These are phyloP conservation scores for Saraca asoca DNA, from an alignment of 331 rosid genomes.

Conservation along the genomic window DNA sequence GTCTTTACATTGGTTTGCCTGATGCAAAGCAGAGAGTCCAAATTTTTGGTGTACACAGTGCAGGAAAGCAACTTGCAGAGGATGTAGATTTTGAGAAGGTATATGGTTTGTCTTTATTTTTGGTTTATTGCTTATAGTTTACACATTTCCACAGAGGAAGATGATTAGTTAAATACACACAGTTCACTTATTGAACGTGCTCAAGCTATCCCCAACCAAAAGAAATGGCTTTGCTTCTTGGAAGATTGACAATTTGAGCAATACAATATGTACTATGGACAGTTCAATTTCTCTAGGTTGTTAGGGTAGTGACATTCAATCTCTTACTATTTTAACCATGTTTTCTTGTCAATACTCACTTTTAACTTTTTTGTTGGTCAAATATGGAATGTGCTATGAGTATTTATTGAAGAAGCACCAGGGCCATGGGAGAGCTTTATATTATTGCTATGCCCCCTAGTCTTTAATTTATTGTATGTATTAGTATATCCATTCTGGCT, in stretches of 20 bases:
- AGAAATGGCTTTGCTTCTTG: background rate
- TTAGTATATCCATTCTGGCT: background rate
- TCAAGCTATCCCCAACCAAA: constrained; percentile 12
- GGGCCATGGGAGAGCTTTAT: constrained; percentile 5
- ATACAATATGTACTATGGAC: constrained; percentile 6
- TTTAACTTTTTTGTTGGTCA: constrained; percentile 10
- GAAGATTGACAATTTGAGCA: constrained; percentile 5
- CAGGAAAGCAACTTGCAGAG: constrained; percentile 76
- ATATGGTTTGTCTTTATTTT: constrained; percentile 32
- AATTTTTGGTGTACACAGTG: constrained; percentile 90
- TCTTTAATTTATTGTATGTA: constrained; percentile 9
- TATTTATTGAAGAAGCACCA: constrained; percentile 3
- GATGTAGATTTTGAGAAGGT: constrained; percentile 86
- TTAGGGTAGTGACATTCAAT: background rate
- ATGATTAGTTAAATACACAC: background rate
- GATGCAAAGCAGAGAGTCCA: constrained; percentile 84
- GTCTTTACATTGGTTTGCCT: constrained; percentile 90
- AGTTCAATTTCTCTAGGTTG: constrained; percentile 16
- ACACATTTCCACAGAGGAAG: background rate
- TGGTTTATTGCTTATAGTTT: constrained; percentile 20
- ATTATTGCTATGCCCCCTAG: background rate
- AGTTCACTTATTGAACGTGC: constrained; percentile 2
- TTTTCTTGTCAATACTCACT: constrained; percentile 12
- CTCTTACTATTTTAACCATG: constrained; percentile 17
- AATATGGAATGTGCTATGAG: constrained; percentile 8